These are phyloP conservation scores for Coccomyxa sp. DNA, from an alignment of 139 green algal genomes.

Conservation along the genomic window DNA sequence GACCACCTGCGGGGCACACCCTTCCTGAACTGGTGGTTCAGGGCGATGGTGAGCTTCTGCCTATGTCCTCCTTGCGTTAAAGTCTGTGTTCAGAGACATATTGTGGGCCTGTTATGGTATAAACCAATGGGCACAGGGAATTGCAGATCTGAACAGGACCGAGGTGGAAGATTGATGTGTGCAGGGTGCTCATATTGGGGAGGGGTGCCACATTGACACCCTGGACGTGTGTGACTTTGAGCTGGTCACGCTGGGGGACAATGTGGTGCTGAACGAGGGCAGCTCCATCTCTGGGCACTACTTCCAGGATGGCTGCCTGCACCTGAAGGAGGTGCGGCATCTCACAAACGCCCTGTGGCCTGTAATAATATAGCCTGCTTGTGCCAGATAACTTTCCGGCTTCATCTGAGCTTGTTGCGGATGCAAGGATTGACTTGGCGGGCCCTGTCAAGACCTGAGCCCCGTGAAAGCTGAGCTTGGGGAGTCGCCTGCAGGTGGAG, in stretches of 20 bases:
- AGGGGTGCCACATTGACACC: neutral
- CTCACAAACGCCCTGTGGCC: neutral
- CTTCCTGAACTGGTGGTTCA: conserved; percentile 4
- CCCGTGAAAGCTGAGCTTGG: no score
- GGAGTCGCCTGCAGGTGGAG: neutral
- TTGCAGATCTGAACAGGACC: neutral
- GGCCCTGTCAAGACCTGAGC: no score
- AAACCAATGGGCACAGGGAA: no score
- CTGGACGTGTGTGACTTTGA: conserved; percentile 9
- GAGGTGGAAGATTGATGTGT: neutral
- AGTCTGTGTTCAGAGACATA: no score
- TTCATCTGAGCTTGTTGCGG: no score
- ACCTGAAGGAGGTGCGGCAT: neutral
- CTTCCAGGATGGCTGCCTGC: conserved; percentile 4
- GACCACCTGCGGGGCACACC: neutral
- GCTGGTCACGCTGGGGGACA: conserved; percentile 13
- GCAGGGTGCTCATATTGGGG: conserved; percentile 19
- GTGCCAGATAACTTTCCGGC: neutral
- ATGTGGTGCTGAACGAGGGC: conserved; percentile 6
- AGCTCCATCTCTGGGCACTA: conserved; percentile 1
- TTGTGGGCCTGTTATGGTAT: no score
- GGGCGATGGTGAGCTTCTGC: neutral
- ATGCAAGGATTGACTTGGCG: no score
- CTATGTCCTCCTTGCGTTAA: no score
- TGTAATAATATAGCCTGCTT: no score